Evolutionary conservation across 164 flowering plant species (phyloP), one percentile per base, ranked within the genome.

Genomic region (Umbellularia californica): DNA sequence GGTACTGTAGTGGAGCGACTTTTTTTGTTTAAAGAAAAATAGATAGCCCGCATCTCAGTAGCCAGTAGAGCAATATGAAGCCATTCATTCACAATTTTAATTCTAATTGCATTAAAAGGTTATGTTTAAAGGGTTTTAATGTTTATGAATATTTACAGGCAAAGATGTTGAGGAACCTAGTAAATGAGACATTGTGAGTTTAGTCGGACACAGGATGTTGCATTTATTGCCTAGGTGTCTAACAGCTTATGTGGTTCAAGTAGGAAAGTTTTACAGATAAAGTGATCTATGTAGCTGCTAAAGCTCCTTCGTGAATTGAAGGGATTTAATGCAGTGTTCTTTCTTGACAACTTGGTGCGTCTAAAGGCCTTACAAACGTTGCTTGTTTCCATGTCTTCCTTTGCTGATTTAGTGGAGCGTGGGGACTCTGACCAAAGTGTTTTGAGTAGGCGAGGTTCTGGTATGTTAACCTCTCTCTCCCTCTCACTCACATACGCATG

Each of bases 331-430:
- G 27, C 30, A 47, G 47, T 2, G 33, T 67, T 58, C 17, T 68
- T 68, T 50, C 65, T 64, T 68, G 58, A 58, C 19, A 69, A 73
- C 52, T 5, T 71, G 71, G 14, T 27, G 69, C 60, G 47, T 24
- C 17, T 51, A 9, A 50, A 25, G 69, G 50, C 70, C 4, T 14
- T 66, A 23, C 51, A 60, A 68, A 25, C 20, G 28, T 77, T 70
- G 77, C 11, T 62, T 58, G 55, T 51, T 73, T 60, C 67, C 41
- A 79, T 86, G 90, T 85, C 91, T 65, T 86, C 82, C 35, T 81
- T 82, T 58, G 87, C 71, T 17, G 85, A 82, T 80, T 82, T 84
- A 69, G 79, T 87, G 87, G 90, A 88, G 82, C 85, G 78, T 50
- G 78, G 81, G 69, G 77, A 70, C 83, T 90, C 94, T 17, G 71